Percentiles rank a stretch among this genome's conserved stretches.
Conservation (phyloP, 768 basidiomycete genomes). For the Mycena vulgaris region DNA sequence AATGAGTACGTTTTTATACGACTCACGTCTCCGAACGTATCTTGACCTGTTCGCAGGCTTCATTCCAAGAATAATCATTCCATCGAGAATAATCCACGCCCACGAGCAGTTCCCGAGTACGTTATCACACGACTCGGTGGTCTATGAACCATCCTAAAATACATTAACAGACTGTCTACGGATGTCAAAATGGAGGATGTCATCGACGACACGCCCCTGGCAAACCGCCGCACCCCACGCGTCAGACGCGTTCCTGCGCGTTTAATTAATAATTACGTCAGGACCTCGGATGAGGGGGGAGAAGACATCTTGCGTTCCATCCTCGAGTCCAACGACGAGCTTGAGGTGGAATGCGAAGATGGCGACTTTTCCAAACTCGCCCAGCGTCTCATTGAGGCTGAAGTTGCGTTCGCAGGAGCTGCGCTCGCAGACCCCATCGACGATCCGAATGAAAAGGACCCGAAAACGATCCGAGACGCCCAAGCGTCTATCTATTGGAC, state of each 20-base stretch:
- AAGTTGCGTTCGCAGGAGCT: slow-evolving; percentile 17
- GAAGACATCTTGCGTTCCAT: slow-evolving; percentile 12
- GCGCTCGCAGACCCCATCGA: slow-evolving; percentile 33
- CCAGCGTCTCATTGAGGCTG: slow-evolving; percentile 19
- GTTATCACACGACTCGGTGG: too few species aligned
- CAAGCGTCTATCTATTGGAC: slow-evolving; percentile 41
- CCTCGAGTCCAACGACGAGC: slow-evolving; percentile 23
- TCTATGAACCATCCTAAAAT: too few species aligned
- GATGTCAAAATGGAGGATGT: slow-evolving; percentile 18
- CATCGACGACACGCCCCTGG: slow-evolving; percentile 17
- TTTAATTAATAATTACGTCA: background rate
- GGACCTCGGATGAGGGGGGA: slow-evolving; percentile 34
- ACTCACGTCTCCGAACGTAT: background rate
- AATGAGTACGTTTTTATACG: slow-evolving; percentile 3
- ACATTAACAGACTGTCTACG: background rate
- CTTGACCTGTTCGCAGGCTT: slow-evolving; percentile 26
- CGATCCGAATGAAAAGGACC: slow-evolving; percentile 26
- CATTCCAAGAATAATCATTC: slow-evolving; percentile 2
- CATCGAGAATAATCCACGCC: slow-evolving; percentile 16
- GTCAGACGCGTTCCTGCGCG: slow-evolving; percentile 13
- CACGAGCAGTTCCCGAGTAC: background rate
- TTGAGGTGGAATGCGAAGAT: slow-evolving; percentile 19
- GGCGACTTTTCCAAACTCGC: slow-evolving; percentile 11
- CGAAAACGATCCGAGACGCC: slow-evolving; percentile 38
- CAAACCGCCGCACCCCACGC: slow-evolving; percentile 12